A percentile compares a stretch with the other conserved stretches of the same genome.
These are phyloP conservation scores for Suhomyces wounanorum DNA, from an alignment of 1,139 yeast species.

Conservation along the genomic window DNA sequence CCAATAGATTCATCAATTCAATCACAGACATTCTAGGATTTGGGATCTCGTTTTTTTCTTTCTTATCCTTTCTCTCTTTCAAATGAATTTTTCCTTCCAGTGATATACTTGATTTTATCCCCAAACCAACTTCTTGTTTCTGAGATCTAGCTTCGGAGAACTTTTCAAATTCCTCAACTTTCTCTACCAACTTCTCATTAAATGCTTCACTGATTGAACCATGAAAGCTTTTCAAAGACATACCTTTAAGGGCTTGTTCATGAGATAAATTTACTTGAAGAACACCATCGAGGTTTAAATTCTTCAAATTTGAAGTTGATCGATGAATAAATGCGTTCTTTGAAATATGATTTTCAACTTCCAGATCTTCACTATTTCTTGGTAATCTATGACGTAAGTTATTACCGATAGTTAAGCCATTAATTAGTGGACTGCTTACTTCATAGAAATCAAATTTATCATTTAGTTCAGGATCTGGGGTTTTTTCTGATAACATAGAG, in stretches of 20 bases:
- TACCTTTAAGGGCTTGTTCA: constrained; percentile 2
- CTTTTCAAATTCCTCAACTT: constrained; percentile 20
- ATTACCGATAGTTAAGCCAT: constrained; percentile 40
- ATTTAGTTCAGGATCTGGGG: constrained; percentile 12
- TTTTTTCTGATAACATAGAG: constrained; percentile 5
- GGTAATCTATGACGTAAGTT: constrained; percentile 26
- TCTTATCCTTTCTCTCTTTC: neutral
- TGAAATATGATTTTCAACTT: constrained; percentile 2
- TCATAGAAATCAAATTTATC: constrained; percentile 30
- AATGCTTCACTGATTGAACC: constrained; percentile 35
- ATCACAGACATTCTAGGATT: constrained; percentile 20
- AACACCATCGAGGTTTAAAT: neutral
- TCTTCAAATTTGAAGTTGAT: neutral
- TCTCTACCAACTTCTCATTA: constrained; percentile 20
- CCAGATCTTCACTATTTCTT: constrained; percentile 8
- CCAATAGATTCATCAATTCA: constrained; percentile 23
- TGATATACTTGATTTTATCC: neutral
- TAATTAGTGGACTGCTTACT: constrained; percentile 38
- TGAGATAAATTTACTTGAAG: neutral
- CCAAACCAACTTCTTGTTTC: neutral
- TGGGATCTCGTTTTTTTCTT: neutral
- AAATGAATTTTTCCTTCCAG: neutral
- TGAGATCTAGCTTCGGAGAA: constrained; percentile 1
- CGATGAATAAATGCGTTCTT: constrained; percentile 26
- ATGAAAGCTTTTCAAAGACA: constrained; percentile 31